Evolutionary conservation across 495 filamentous ascomycete genomes (phyloP), one percentile per base, ranked within the genome.

Genomic region (Cladorrhinum samala): DNA sequence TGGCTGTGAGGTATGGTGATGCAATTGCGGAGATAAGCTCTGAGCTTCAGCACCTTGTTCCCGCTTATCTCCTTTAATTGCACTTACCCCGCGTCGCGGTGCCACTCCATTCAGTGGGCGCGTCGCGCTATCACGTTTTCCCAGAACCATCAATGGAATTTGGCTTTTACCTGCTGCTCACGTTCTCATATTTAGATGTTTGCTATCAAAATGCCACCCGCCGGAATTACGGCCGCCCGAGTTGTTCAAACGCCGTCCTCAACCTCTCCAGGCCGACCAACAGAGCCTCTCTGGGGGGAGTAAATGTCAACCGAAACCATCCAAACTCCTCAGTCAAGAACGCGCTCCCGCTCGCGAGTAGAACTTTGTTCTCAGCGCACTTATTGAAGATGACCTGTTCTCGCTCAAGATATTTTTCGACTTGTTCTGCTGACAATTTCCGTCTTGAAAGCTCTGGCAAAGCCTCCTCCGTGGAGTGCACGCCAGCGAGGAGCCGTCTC

Each of bases 251-350:
- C 11, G 40, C 8, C 44, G 38, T 41, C 33, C n/a, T 11, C 44
- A 53, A 24, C 49, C 50, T 48, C 45, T 56, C 25, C 47, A 79
- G 52, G 5, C 74, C 75, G 49, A 69, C 56, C 25, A 51, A 56
- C 44, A 80, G 51, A 33, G 63, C 62, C 8, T 55, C 52, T 18
- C 59, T 50, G 14, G 56, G 47, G 40, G 72, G 69, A 2, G 71
- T 66, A 48, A 80, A 81, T 13, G 78, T 72, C 48, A 83, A 58
- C 13, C 80, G 59, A 54, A 80, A 83, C 68, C 70, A 81, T 0
- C 77, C 79, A 25, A 69, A 55, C 54, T 71, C 63, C 56, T 78
- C 78, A 0, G 76, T 71, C 11, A 58, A 68, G 48, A 77, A 74
- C 11, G 61, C 48, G 9, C 54, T 56, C 1, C 77, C 77, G 39